Evolutionary conservation across 176 grass and related monocot genomes (phyloP), one percentile per base, ranked within the genome.

Genomic region (Aegilops longissima): DNA sequence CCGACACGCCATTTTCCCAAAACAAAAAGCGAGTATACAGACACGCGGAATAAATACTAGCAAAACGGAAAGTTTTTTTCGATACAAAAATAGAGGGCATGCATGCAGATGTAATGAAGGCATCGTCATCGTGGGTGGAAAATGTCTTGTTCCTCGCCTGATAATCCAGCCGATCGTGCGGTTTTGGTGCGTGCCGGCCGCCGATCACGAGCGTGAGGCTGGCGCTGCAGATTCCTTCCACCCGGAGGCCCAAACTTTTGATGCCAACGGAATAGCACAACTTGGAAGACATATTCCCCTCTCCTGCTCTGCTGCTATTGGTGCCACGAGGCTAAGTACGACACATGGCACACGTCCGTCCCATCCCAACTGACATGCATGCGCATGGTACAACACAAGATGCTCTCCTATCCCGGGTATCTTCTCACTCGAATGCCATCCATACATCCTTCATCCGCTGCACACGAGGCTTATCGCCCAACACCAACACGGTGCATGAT

Each of bases 191-290:
- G 49, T 52, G 49, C 14, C 14, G 49, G 49, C 10, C 21, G 73
- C 9, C 42, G 42, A 90, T 58, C 8, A 86, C 0, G 73, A 79
- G 33, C 16, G 39, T 76, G 85, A 65, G 85, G 76, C 66, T 69
- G 89, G 80, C 34, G 25, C 61, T 67, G 77, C 34, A 69, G 66
- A 76, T 4, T 76, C 87, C 87, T 21, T 59, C 20, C 56, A 11
- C 1, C n/a, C 49, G 20, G 20, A 59, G 20, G 56, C 56, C 10
- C 67, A 31, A 84, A 69, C 75, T 90, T 90, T 87, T 91, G 89
- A 87, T 91, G 85, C 85, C 85, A 91, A 80, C 8, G 39, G 89
- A 76, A 91, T 87, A 70, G 16, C 3, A 20, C 39, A 70, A 66
- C 6, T 49, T 29, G 54, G 56, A 59, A 59, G 89, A 87, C 44